A percentile compares a stretch with the other conserved stretches of the same genome.
These are phyloP conservation scores for Dendrocalamus sinicus DNA, from an alignment of 176 grass and related monocot species.

Conservation along the genomic window DNA sequence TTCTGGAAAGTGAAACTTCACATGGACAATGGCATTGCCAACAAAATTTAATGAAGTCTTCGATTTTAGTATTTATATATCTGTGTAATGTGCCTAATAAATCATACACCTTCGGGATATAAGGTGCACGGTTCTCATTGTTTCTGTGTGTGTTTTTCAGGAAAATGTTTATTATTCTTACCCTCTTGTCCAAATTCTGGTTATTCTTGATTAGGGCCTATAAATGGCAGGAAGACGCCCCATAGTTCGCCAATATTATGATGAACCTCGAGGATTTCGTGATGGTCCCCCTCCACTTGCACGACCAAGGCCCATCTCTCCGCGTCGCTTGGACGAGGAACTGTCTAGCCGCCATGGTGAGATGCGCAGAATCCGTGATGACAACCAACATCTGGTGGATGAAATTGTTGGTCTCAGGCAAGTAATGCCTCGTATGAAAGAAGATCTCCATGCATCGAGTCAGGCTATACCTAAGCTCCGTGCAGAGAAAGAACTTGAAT, in stretches of 20 bases:
- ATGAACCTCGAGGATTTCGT: constrained; percentile 44
- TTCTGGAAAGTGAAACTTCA: constrained; percentile 27
- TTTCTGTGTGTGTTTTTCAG: neutral
- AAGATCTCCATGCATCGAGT: constrained; percentile 54
- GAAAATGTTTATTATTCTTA: neutral
- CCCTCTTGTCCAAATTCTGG: constrained; percentile 17
- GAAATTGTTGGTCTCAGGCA: constrained; percentile 61
- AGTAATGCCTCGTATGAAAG: constrained; percentile 40
- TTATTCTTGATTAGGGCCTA: constrained; percentile 43
- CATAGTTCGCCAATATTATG: constrained; percentile 38
- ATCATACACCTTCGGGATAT: no score
- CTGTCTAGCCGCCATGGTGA: constrained; percentile 51
- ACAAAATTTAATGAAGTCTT: neutral
- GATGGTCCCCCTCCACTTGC: constrained; percentile 49
- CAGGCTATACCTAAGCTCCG: constrained; percentile 64
- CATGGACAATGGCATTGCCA: neutral
- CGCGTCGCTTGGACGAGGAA: constrained; percentile 51
- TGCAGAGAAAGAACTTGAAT: constrained; percentile 72
- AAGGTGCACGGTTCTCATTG: no score
- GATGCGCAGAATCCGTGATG: constrained; percentile 59
- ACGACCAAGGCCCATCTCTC: constrained; percentile 50
- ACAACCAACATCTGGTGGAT: constrained; percentile 52
- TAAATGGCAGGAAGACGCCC: constrained; percentile 64
- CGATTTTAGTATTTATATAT: neutral
- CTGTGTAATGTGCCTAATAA: neutral